A percentile compares a stretch with the other conserved stretches of the same genome.
Conservation (phyloP, 2,329 filamentous ascomycete genomes). For the Blastomyces silverae region DNA sequence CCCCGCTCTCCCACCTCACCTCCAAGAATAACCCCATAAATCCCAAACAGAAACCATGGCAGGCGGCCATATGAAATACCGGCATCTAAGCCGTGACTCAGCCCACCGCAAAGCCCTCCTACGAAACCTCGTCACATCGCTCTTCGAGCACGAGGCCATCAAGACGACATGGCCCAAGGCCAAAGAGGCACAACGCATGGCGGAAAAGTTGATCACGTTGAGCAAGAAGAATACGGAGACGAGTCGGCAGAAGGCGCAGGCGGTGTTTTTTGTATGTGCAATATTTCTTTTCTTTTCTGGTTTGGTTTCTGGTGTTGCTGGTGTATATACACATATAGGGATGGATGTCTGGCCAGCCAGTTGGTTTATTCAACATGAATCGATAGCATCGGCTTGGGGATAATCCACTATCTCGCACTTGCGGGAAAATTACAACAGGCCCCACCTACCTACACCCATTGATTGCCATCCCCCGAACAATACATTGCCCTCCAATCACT, state of each 20-base stretch:
- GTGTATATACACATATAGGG: background rate
- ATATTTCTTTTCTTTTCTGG: slow-evolving; percentile 1
- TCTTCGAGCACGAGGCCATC: slow-evolving; percentile 89
- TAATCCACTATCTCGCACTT: background rate
- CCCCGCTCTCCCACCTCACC: slow-evolving; percentile 3
- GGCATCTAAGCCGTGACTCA: slow-evolving; percentile 77
- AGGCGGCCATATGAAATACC: slow-evolving; percentile 77
- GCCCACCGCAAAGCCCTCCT: slow-evolving; percentile 86
- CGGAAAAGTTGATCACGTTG: slow-evolving; percentile 88
- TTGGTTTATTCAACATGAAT: background rate
- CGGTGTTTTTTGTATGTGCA: slow-evolving; percentile 72
- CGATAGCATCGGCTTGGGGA: background rate
- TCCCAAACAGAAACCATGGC: slow-evolving; percentile 55
- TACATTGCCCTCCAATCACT: background rate
- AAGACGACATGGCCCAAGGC: slow-evolving; percentile 93
- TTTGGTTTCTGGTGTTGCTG: background rate
- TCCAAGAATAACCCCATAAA: background rate
- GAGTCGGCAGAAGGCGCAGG: slow-evolving; percentile 64
- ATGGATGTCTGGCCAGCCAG: background rate
- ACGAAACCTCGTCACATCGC: slow-evolving; percentile 89
- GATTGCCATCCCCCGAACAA: background rate
- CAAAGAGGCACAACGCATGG: slow-evolving; percentile 89
- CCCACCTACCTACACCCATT: background rate
- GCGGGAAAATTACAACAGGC: background rate
- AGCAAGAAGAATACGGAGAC: slow-evolving; percentile 90